Conservation (phyloP, 2,329 filamentous ascomycete genomes). For the Colletotrichum sp. region DNA sequence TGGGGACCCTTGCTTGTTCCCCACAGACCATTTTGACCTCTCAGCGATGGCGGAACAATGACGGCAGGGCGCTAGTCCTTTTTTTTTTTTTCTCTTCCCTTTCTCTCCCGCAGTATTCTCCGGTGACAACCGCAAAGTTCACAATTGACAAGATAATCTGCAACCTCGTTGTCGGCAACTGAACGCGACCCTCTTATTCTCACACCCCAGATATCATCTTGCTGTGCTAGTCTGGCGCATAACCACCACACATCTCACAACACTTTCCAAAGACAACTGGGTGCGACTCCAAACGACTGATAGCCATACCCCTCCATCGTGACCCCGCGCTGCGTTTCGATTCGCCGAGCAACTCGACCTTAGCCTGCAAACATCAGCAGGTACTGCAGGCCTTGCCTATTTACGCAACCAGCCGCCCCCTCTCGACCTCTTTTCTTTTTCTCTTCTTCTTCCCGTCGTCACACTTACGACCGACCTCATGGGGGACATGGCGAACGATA, state of each 20-base stretch:
- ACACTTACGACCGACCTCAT: conserved; percentile 20
- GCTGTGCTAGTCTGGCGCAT: not conserved
- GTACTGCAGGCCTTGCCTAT: conserved; percentile 6
- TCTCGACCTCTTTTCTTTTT: not conserved
- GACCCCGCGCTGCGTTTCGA: conserved; percentile 21
- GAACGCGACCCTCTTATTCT: not conserved
- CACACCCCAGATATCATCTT: not conserved
- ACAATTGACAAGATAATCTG: not conserved
- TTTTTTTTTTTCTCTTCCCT: not conserved
- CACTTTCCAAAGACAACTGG: not conserved
- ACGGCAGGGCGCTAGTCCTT: not conserved
- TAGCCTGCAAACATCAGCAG: conserved; percentile 14
- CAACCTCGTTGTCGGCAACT: not conserved
- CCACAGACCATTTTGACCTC: conserved; percentile 9
- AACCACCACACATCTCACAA: not conserved
- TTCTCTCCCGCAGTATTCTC: not conserved
- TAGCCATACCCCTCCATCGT: conserved; percentile 21
- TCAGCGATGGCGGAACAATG: conserved; percentile 11
- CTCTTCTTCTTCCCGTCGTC: conserved; percentile 2
- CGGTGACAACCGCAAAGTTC: not conserved
- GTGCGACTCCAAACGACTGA: not conserved
- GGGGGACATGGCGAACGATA: conserved; percentile 40
- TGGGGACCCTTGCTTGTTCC: not conserved
- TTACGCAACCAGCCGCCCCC: conserved; percentile 1
- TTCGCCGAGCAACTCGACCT: conserved; percentile 11